Base-by-base conservation (phyloP, 305 asterid species). In the Plantago lanceolata region DNA sequence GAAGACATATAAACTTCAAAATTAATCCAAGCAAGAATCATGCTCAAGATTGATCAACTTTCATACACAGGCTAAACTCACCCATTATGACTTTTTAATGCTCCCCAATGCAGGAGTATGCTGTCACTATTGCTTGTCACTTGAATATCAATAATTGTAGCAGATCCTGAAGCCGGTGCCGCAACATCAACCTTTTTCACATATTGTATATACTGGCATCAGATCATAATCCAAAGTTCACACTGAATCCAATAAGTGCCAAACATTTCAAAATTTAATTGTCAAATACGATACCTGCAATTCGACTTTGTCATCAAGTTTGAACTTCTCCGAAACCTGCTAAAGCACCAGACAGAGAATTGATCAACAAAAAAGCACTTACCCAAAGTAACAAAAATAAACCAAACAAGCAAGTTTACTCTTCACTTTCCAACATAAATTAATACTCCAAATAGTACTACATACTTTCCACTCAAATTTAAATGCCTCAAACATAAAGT, bases 61-160 rank as follows among this genome's bases (percentile, higher is more conserved):
- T 59, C 68, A 60, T 8, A 17, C 60, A 76, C 56, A 47, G 72
- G 37, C 65, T 24, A 29, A 70, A 73, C 89, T 73, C 76, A 88
- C 99, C 77, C 86, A 64, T 70, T 77, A 58, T 40, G 72, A 61
- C 71, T 70, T 66, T 76, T 81, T 70, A 85, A 50, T 49, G 89
- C 99, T 53, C 99, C 99, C 99, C 99, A 94, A 71, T 94, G 99
- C 58, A 94, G 86, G 74, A 82, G 53, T 37, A 94, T 72, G 80
- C 78, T 61, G 71, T 76, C 83, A 65, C 85, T 77, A 51, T 72
- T 61, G 71, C 71, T 75, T 61, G 91, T 68, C 55, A 81, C 82
- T 76, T 74, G 79, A 65, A 90, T 74, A 71, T 88, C 83, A 55
- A 94, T 88, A 3, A 65, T 71, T 17, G 77, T 54, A 35, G 63